phyloP scores from a whole-genome alignment of 2,329 filamentous ascomycete genomes.

The Pseudogymnoascus sp. region DNA sequence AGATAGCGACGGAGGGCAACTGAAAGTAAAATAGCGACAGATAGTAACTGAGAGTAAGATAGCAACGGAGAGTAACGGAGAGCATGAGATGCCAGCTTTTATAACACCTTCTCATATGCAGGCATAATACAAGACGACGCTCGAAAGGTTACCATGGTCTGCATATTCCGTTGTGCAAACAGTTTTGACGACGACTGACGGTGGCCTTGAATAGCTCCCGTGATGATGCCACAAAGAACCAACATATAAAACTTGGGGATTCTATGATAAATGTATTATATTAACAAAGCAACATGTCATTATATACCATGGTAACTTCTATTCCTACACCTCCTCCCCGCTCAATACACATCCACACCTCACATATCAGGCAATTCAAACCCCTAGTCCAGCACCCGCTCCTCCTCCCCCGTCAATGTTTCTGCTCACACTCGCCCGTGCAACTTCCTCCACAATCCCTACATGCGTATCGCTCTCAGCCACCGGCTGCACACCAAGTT shows the following conservation, averaged over 20 bases:
- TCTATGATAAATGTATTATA: neutral
- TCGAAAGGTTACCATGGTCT: no score
- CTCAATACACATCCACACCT: neutral
- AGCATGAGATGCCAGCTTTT: no score
- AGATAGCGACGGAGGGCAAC: no score
- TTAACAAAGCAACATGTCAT: neutral
- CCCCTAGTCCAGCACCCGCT: neutral
- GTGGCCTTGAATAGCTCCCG: no score
- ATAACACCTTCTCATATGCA: no score
- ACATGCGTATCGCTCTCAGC: neutral
- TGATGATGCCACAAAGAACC: neutral
- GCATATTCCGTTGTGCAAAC: no score
- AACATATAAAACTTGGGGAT: neutral
- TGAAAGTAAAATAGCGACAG: no score
- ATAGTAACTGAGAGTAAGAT: no score
- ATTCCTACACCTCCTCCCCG: no score
- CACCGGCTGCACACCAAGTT: neutral
- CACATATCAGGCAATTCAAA: neutral
- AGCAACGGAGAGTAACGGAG: no score
- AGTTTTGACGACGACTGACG: no score
- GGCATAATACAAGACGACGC: no score
- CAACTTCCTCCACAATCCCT: neutral
- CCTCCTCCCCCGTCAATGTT: neutral
- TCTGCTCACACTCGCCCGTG: neutral
- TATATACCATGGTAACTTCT: neutral